phyloP scores from a whole-genome alignment of 2,329 filamentous ascomycete species.

The Apiospora saccharicola region DNA sequence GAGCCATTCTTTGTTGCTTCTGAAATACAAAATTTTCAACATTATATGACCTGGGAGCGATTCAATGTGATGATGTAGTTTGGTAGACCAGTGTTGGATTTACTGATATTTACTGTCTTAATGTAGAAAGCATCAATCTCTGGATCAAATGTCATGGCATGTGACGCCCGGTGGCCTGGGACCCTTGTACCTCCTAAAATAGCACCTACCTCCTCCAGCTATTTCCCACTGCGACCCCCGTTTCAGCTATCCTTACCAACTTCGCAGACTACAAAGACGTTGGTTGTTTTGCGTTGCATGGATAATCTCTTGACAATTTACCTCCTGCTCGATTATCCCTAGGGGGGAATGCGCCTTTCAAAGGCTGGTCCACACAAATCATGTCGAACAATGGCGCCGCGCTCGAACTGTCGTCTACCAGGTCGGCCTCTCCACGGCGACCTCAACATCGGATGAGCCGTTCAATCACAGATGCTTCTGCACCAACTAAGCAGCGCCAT shows the following conservation, averaged over 20 bases:
- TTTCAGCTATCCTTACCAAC: not conserved
- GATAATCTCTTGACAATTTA: not conserved
- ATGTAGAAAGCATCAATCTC: not conserved
- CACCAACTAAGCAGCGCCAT: conserved; percentile 51
- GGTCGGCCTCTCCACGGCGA: conserved; percentile 44
- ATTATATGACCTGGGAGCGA: not conserved
- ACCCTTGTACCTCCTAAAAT: not conserved
- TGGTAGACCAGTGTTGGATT: not conserved
- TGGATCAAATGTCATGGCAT: not conserved
- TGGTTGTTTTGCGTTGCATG: not conserved
- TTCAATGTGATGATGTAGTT: not conserved
- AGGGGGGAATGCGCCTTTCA: not conserved
- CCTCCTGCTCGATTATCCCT: not conserved
- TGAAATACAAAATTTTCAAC: not conserved
- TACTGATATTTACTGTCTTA: not conserved
- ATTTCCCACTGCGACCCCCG: not conserved
- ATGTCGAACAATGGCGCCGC: conserved; percentile 46
- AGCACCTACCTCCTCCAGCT: not conserved
- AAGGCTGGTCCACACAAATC: conserved; percentile 26
- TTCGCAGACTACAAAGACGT: conserved; percentile 2
- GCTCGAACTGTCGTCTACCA: conserved; percentile 35
- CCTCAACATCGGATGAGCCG: conserved; percentile 61
- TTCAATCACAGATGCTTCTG: conserved; percentile 62
- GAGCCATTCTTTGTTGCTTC: not conserved
- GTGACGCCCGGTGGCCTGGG: not conserved